Conservation (phyloP, 768 basidiomycete genomes). For the Tricholoma matsutake region DNA sequence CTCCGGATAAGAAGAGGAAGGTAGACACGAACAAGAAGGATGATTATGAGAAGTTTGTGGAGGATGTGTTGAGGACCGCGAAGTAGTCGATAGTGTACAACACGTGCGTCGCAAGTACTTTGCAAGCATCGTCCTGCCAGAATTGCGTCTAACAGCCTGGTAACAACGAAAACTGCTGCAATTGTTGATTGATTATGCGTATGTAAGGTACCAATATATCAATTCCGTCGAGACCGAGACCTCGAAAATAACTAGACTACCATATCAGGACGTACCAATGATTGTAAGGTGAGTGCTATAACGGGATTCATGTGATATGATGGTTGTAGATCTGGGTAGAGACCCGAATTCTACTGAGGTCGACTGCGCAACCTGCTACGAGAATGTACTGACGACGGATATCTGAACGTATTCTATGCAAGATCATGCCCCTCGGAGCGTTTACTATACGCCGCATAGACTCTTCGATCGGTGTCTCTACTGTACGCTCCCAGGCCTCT, state of each 20-base stretch:
- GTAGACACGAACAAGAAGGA: constrained; percentile 45
- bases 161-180: background rate
- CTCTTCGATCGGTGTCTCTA: constrained; percentile 24
- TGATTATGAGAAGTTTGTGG: constrained; percentile 75
- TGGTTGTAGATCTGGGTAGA: background rate
- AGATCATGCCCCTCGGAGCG: background rate
- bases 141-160: too few species aligned
- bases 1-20: constrained; percentile 20
- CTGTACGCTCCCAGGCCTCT: constrained; percentile 30
- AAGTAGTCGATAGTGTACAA: constrained; percentile 4
- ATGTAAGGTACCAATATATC: too few species aligned
- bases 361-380: background rate
- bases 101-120: too few species aligned
- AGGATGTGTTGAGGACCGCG: constrained; percentile 54
- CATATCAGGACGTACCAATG: background rate
- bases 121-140: too few species aligned
- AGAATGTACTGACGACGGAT: background rate
- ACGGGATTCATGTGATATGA: background rate
- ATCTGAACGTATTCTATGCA: background rate
- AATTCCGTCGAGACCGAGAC: too few species aligned
- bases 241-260: background rate
- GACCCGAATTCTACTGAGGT: background rate
- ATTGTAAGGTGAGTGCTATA: background rate
- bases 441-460: background rate
- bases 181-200: background rate